These are phyloP conservation scores for Suhomyces choctaworum DNA, from an alignment of 1,139 yeast genomes.

Conservation along the genomic window DNA sequence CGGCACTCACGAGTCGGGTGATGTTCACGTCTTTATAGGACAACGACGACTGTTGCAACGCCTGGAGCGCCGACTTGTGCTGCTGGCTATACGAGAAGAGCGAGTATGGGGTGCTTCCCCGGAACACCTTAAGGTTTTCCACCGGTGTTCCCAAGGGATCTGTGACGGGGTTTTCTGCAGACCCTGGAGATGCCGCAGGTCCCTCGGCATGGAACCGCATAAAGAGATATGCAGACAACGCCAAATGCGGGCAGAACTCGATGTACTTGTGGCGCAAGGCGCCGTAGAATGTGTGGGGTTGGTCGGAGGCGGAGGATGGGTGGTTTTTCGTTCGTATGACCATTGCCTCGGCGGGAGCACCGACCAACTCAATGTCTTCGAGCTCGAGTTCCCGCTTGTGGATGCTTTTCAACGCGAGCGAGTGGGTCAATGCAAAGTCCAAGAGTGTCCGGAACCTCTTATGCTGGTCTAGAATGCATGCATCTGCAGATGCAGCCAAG, in stretches of 20 bases:
- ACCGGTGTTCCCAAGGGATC: too few relatives aligned
- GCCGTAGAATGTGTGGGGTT: slow-evolving; percentile 21
- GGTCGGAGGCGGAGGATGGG: slow-evolving; percentile 4
- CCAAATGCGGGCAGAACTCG: slow-evolving; percentile 34
- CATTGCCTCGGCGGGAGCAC: slow-evolving; percentile 3
- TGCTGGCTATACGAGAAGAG: slow-evolving; percentile 32
- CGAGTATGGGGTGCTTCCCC: slow-evolving; percentile 27
- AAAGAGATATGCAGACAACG: slow-evolving; percentile 33
- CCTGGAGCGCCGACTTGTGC: slow-evolving; percentile 27
- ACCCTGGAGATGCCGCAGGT: too few relatives aligned
- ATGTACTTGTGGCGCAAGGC: slow-evolving; percentile 29
- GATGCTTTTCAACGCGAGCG: slow-evolving; percentile 22
- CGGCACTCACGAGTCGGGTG: slow-evolving; percentile 23
- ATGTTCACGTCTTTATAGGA: slow-evolving; percentile 25
- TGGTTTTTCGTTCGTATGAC: slow-evolving; percentile 10
- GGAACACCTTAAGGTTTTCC: slow-evolving; percentile 25
- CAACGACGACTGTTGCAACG: slow-evolving; percentile 24
- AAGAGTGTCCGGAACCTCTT: slow-evolving; percentile 28
- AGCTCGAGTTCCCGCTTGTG: slow-evolving; percentile 28
- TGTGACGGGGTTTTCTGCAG: too few relatives aligned
- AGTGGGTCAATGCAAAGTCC: slow-evolving; percentile 30
- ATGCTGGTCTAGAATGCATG: slow-evolving; percentile 22
- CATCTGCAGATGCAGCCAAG: slow-evolving; percentile 18
- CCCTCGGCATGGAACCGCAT: slow-evolving; percentile 32
- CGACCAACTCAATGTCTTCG: slow-evolving; percentile 19